Evolutionary conservation across 1,284 basidiomycete genomes (phyloP).

Genomic region (Papiliotrema flavescens): DNA sequence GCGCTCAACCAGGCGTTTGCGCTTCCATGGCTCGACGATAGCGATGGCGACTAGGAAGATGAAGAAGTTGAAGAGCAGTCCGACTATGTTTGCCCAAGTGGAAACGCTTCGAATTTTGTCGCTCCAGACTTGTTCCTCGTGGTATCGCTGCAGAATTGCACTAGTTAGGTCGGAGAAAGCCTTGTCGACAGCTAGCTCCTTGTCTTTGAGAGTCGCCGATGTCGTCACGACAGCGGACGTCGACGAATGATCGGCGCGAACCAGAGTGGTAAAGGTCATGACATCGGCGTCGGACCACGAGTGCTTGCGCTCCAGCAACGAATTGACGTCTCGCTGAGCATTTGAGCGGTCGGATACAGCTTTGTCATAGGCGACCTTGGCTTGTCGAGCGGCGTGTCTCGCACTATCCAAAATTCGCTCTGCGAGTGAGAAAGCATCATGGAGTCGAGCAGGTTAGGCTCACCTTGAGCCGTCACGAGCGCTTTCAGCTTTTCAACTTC

Average conservation of each 20-base stretch:
- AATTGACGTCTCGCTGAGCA: slow-evolving; percentile 84
- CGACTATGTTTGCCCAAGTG: slow-evolving; percentile 81
- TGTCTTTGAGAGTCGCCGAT: slow-evolving; percentile 61
- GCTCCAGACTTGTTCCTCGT: slow-evolving; percentile 96
- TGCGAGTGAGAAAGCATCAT: no score
- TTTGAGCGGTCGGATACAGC: slow-evolving; percentile 70
- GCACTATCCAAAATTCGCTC: slow-evolving; percentile 33
- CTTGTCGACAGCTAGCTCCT: slow-evolving; percentile 73
- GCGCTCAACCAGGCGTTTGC: slow-evolving; percentile 72
- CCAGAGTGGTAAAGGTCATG: slow-evolving; percentile 74
- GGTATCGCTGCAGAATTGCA: slow-evolving; percentile 77
- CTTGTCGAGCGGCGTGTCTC: slow-evolving; percentile 64
- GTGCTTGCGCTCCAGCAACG: slow-evolving; percentile 83
- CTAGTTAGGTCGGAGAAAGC: slow-evolving; percentile 83
- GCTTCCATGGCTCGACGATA: slow-evolving; percentile 91
- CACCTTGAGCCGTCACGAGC: slow-evolving; percentile 75
- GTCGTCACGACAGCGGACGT: slow-evolving; percentile 71
- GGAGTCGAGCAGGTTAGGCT: slow-evolving; percentile 18
- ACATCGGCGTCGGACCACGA: slow-evolving; percentile 74
- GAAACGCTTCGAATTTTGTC: slow-evolving; percentile 92
- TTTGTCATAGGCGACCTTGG: slow-evolving; percentile 69
- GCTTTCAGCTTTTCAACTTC: slow-evolving; percentile 79
- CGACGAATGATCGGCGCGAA: slow-evolving; percentile 77
- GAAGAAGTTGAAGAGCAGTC: slow-evolving; percentile 75
- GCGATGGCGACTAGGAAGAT: slow-evolving; percentile 84